Percentiles rank a stretch among this genome's conserved stretches.
Conservation (phyloP, 129 eudicot genomes). For the Lactuca saligna region DNA sequence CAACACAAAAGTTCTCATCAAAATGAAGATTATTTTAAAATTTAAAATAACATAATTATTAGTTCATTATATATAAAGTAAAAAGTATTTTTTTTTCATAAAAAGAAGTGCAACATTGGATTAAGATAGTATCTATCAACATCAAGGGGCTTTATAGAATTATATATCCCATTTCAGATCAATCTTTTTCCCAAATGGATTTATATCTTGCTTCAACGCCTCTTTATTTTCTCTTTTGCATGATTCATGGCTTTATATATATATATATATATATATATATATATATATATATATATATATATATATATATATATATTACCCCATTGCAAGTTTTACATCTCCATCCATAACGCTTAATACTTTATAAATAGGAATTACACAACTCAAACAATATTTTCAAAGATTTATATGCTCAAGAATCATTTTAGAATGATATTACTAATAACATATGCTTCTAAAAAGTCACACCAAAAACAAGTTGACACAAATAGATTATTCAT, state of each 20-base stretch:
- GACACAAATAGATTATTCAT: no score
- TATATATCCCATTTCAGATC: conserved; percentile 40
- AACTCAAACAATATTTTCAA: neutral
- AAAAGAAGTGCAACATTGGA: neutral
- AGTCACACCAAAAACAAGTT: no score
- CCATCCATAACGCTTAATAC: neutral
- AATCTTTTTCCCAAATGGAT: conserved; percentile 32
- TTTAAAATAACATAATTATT: neutral
- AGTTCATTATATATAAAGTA: no score
- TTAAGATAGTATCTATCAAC: conserved; percentile 44
- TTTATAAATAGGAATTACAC: neutral
- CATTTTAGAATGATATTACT: no score
- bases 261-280: no score
- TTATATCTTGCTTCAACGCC: neutral
- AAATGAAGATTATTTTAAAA: conserved; percentile 14
- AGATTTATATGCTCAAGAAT: no score
- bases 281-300: no score
- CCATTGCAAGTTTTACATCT: no score
- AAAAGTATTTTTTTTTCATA: neutral
- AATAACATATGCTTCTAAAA: no score
- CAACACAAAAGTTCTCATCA: conserved; percentile 27
- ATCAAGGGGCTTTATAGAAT: conserved; percentile 46
- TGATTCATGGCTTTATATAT: no score
- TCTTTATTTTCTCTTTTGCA: neutral
- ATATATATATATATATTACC: no score